Percentiles rank a stretch among this genome's conserved stretches.
Conservation (phyloP, 495 filamentous ascomycete genomes). For the Talaromyces ruber region DNA sequence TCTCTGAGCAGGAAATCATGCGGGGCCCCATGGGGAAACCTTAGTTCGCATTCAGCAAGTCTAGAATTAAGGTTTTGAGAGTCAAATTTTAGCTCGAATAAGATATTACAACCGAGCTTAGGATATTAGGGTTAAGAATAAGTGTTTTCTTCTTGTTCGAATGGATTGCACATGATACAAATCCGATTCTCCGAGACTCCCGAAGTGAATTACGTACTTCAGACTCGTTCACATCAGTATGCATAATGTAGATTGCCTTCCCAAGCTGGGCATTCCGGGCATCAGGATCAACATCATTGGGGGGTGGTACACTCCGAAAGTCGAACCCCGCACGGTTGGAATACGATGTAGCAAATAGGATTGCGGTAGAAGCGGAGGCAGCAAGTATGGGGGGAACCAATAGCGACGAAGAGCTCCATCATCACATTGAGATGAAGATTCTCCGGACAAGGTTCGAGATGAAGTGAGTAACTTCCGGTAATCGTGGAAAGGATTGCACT, state of each 20-base stretch:
- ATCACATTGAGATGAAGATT: neutral
- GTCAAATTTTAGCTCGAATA: neutral
- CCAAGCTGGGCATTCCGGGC: neutral
- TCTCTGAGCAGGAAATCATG: neutral
- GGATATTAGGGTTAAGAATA: neutral
- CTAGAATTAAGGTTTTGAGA: neutral
- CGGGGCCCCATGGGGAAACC: neutral
- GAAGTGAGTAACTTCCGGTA: neutral
- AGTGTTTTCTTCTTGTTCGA: too few relatives aligned
- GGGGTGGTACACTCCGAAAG: constrained; percentile 3
- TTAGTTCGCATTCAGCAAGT: neutral
- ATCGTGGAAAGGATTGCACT: neutral
- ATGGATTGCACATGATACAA: too few relatives aligned
- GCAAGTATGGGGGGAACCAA: neutral
- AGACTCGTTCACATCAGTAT: neutral
- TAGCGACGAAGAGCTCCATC: neutral
- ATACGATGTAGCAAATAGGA: neutral
- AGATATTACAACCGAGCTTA: neutral
- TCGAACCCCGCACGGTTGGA: neutral
- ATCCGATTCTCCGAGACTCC: neutral
- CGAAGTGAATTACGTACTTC: neutral
- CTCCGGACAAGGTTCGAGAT: neutral
- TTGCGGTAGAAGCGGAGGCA: neutral
- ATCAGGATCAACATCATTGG: neutral
- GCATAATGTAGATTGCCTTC: neutral